A percentile compares a stretch with the other conserved stretches of the same genome.
Conservation (phyloP, 2,329 filamentous ascomycete species). For the Aspergillus uvarum region DNA sequence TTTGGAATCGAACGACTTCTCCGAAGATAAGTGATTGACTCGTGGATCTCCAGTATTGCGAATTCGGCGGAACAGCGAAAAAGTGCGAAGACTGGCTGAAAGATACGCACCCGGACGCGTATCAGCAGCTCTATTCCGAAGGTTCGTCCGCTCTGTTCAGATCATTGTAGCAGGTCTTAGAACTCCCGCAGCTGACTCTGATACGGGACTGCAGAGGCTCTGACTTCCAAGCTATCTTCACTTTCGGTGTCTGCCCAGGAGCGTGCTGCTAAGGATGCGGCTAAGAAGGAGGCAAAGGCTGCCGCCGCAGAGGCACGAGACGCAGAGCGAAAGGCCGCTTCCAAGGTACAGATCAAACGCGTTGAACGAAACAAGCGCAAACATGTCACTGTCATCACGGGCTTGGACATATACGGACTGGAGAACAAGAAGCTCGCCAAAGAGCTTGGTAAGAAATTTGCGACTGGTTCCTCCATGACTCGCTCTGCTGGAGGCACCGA, state of each 20-base stretch:
- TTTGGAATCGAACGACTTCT: background rate
- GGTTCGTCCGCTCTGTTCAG: constrained; percentile 43
- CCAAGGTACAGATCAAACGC: constrained; percentile 86
- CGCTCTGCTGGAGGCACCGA: constrained; percentile 83
- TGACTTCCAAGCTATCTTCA: constrained; percentile 79
- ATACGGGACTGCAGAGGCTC: constrained; percentile 58
- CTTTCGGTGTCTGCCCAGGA: constrained; percentile 91
- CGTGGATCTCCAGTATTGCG: constrained; percentile 74
- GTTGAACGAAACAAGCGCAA: constrained; percentile 99
- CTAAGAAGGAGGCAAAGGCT: constrained; percentile 95
- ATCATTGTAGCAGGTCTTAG: background rate
- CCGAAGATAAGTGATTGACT: constrained; percentile 7
- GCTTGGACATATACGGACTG: constrained; percentile 84
- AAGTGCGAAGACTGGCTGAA: constrained; percentile 98
- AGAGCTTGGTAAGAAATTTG: constrained; percentile 98
- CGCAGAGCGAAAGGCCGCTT: constrained; percentile 76
- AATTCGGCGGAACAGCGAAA: constrained; percentile 93
- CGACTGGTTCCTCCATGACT: constrained; percentile 88
- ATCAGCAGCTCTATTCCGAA: constrained; percentile 78
- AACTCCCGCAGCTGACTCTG: background rate
- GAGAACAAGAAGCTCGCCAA: constrained; percentile 96
- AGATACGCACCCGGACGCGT: constrained; percentile 70
- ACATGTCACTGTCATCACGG: constrained; percentile 88
- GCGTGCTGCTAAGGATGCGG: constrained; percentile 90
- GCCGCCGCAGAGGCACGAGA: constrained; percentile 82